Percentiles rank a stretch among this genome's conserved stretches.
Conservation (phyloP, 139 green algal species). For the Edaphochlamys debaryana region DNA sequence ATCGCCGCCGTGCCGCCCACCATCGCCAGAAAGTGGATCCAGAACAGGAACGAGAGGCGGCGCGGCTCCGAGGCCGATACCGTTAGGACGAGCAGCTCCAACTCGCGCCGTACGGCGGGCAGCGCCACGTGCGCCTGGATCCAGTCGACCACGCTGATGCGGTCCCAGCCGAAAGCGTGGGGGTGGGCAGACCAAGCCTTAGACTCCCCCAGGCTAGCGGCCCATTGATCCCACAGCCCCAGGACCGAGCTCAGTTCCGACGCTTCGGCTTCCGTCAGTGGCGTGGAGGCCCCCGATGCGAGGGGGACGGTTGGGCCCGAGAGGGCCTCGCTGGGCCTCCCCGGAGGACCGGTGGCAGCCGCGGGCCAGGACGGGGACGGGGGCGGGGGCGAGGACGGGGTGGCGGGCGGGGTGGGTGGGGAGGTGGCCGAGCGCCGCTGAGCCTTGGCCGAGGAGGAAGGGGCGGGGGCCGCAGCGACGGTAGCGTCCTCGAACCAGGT, state of each 20-base stretch:
- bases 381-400: no score
- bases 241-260: neutral
- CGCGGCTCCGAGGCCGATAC: neutral
- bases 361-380: no score
- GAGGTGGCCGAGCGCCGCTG: no score
- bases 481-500: neutral
- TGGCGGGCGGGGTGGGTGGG: no score
- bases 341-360: no score
- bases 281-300: slow-evolving; percentile 1
- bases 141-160: neutral
- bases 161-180: neutral
- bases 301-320: neutral
- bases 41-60: slow-evolving; percentile 4
- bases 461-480: no score
- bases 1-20: neutral
- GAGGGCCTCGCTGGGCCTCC: neutral
- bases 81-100: slow-evolving; percentile 8
- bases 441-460: no score
- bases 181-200: neutral
- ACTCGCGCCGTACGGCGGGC: neutral
- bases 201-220: neutral
- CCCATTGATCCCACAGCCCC: neutral
- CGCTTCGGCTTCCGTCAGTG: neutral
- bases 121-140: neutral
- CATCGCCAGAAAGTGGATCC: neutral